These are phyloP conservation scores for Aphanoascus verrucosus DNA, from an alignment of 2,329 filamentous ascomycete genomes.

Conservation along the genomic window DNA sequence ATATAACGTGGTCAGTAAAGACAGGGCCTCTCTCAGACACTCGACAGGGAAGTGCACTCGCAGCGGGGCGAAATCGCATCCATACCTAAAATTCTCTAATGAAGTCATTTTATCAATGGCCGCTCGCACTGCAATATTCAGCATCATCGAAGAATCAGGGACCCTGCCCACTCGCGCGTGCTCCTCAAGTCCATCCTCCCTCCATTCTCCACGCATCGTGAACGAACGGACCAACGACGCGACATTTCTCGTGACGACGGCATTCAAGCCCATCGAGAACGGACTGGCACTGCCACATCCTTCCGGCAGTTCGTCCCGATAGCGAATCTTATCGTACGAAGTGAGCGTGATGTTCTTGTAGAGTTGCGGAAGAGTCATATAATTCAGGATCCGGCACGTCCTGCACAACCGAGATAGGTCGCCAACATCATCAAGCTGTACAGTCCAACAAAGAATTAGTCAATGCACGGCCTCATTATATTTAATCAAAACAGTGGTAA, in stretches of 20 bases:
- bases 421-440: slow-evolving; percentile 46
- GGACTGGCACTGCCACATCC: slow-evolving; percentile 53
- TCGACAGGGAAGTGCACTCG: neutral
- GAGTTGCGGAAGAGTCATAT: slow-evolving; percentile 53
- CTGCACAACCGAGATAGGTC: slow-evolving; percentile 51
- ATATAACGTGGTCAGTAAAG: neutral
- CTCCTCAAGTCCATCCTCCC: slow-evolving; percentile 47
- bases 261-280: slow-evolving; percentile 53
- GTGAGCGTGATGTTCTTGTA: slow-evolving; percentile 47
- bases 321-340: slow-evolving; percentile 50
- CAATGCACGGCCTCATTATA: neutral
- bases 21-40: neutral
- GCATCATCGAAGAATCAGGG: slow-evolving; percentile 54
- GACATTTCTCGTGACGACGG: slow-evolving; percentile 47
- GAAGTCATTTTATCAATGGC: slow-evolving; percentile 50
- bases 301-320: slow-evolving; percentile 47
- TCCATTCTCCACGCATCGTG: slow-evolving; percentile 46
- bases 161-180: slow-evolving; percentile 48
- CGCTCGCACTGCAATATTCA: slow-evolving; percentile 50
- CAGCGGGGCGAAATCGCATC: slow-evolving; percentile 5
- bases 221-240: slow-evolving; percentile 45
- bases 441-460: slow-evolving; percentile 10
- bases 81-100: slow-evolving; percentile 43
- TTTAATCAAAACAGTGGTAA: neutral
- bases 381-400: slow-evolving; percentile 52